These are phyloP conservation scores for Babesia sp. DNA, from an alignment of 169 alveolate species.

Conservation along the genomic window DNA sequence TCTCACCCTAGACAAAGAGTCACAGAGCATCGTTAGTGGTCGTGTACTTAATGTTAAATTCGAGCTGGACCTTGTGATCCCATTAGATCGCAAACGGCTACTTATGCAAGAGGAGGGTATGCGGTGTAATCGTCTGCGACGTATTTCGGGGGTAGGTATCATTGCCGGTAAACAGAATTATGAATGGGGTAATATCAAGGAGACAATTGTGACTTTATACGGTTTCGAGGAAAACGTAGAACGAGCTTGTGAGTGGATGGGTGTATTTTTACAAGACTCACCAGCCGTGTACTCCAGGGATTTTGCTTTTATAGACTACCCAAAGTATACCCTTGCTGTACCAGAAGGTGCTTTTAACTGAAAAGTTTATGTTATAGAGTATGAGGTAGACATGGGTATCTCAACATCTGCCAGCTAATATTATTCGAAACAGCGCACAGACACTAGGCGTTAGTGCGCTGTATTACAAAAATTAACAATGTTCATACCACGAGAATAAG, in stretches of 20 bases:
- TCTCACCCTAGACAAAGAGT: constrained; percentile 56
- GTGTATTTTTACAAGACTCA: constrained; percentile 53
- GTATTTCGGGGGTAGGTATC: constrained; percentile 52
- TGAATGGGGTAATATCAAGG: constrained; percentile 58
- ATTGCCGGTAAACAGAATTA: constrained; percentile 68
- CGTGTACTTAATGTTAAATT: constrained; percentile 51
- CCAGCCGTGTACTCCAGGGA: constrained; percentile 49
- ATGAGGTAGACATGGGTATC: too few relatives aligned
- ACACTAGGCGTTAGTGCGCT: not conserved
- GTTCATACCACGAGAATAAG: not conserved
- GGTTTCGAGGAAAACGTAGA: constrained; percentile 62
- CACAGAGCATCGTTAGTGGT: constrained; percentile 17
- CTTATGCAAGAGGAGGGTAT: constrained; percentile 59
- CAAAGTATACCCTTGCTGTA: constrained; percentile 60
- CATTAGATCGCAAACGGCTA: constrained; percentile 53
- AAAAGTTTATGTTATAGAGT: not conserved
- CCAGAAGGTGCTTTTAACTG: constrained; percentile 25
- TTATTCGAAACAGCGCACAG: too few relatives aligned
- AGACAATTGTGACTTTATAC: constrained; percentile 51
- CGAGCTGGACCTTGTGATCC: constrained; percentile 53
- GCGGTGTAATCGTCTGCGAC: constrained; percentile 50
- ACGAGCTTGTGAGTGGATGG: constrained; percentile 62
- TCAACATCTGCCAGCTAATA: too few relatives aligned
- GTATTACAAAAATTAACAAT: not conserved
- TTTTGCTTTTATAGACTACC: constrained; percentile 60